These are phyloP conservation scores for Pleurotus sapidus DNA, from an alignment of 768 basidiomycete genomes.

Conservation along the genomic window DNA sequence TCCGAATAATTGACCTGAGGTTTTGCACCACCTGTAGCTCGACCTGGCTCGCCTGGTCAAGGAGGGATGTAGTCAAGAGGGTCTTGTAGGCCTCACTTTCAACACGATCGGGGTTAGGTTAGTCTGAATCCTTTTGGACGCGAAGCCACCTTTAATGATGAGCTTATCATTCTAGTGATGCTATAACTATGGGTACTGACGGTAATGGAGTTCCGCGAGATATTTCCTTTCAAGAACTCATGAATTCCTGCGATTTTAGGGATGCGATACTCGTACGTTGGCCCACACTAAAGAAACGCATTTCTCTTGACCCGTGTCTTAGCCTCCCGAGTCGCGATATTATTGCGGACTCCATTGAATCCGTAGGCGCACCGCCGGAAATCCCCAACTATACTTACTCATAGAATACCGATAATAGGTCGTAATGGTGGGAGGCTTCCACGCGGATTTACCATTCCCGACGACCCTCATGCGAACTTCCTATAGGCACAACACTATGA, in stretches of 20 bases:
- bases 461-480: neutral
- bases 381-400: neutral
- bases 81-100: conserved; percentile 78
- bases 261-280: conserved; percentile 83
- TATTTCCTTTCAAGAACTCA: neutral
- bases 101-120: conserved; percentile 86
- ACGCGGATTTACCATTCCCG: neutral
- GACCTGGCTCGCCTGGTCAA: conserved; percentile 80
- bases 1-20: conserved; percentile 1
- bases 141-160: no score
- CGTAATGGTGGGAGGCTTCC: conserved; percentile 40
- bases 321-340: conserved; percentile 85
- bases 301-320: neutral
- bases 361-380: conserved; percentile 37
- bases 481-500: conserved; percentile 83
- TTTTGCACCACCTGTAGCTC: conserved; percentile 40
- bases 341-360: conserved; percentile 88
- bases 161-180: conserved; percentile 48
- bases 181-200: conserved; percentile 87
- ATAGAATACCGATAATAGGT: conserved; percentile 32
- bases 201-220: conserved; percentile 40
- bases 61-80: conserved; percentile 78
- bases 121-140: conserved; percentile 4
- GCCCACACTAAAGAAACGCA: neutral
- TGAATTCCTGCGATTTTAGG: conserved; percentile 37